Evolutionary conservation across 805 yeast species (phyloP).

Genomic region (Ogataea nitratoaversa): DNA sequence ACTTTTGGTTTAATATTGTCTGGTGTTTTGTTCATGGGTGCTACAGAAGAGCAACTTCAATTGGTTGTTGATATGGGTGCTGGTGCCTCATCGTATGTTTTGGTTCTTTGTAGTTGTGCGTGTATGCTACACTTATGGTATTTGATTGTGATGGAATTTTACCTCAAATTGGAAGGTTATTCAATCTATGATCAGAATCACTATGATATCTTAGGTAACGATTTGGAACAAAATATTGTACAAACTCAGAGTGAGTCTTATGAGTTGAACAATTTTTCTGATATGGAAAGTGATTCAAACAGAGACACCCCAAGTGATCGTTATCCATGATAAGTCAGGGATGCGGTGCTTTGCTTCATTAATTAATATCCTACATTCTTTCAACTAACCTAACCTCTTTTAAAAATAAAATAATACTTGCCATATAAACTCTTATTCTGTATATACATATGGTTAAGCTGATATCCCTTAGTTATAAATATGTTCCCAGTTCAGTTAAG

Average conservation of each 20-base stretch:
- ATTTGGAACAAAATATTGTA: constrained; percentile 7
- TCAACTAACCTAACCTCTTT: no score
- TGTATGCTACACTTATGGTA: constrained; percentile 68
- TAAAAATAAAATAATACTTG: no score
- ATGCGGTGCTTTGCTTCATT: no score
- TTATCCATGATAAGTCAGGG: neutral
- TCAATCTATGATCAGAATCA: constrained; percentile 10
- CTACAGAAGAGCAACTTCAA: constrained; percentile 81
- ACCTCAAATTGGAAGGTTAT: constrained; percentile 41
- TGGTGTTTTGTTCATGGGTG: constrained; percentile 86
- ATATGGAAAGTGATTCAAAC: constrained; percentile 15
- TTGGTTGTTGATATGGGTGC: constrained; percentile 71
- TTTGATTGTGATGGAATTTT: constrained; percentile 53
- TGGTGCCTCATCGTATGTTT: constrained; percentile 78
- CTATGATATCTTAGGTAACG: constrained; percentile 10
- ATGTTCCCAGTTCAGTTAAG: no score
- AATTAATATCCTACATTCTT: no score
- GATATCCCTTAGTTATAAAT: no score
- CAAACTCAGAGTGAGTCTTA: constrained; percentile 11
- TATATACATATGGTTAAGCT: no score
- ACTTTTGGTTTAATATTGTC: constrained; percentile 74
- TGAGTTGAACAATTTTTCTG: constrained; percentile 27
- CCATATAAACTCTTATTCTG: no score
- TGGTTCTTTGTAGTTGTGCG: constrained; percentile 69
- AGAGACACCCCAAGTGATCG: constrained; percentile 16